Evolutionary conservation across 805 yeast genomes (phyloP), one percentile per base, ranked within the genome.

Genomic region (Ogataea trehalophila): DNA sequence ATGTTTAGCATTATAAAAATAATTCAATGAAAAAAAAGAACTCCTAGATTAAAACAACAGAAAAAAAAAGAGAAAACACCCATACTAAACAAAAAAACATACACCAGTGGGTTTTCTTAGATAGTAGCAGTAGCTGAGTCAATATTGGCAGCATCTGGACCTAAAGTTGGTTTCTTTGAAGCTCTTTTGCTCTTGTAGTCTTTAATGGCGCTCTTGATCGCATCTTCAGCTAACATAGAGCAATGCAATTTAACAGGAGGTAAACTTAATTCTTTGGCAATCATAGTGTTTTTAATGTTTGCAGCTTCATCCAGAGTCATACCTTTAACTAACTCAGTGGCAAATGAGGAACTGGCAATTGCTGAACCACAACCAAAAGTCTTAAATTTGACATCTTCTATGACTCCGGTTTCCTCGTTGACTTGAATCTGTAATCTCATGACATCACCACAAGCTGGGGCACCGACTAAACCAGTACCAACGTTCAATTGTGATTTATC

Each of bases 311-410:
- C 97, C 43, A 94, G 72, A 39, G 94, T 79, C 81, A 88, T 90
- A 39, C 99, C 99, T 64, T 92, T 85, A 49, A 94, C 96, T 53
- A 94, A 77, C 64, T 91, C 97, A 3, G 99, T 94, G 62, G 94
- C 94, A 66, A 86, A 94, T 1, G 96, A 87, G 9, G 95, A 86
- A 2, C 96, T 87, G 1, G 99, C 99, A 66, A 94, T 94, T 44
- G 99, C 99, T 2, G 94, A 83, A 40, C 99, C 99, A 67, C 99
- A 94, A n/a, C 99, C 99, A 72, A 94, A 94, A 4, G 99, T 94
- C 79, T 94, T 94, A 72, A 94, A 94, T 69, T 90, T 92, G 53
- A 92, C 99, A 66, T 94, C 96, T 67, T 87, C 82, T 58, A 94
- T 94, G 45, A 87, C 76, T 1, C 99, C 99, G 22, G 95, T 81